Conservation (phyloP, 768 basidiomycete species). For the Tubosaeta sp. region DNA sequence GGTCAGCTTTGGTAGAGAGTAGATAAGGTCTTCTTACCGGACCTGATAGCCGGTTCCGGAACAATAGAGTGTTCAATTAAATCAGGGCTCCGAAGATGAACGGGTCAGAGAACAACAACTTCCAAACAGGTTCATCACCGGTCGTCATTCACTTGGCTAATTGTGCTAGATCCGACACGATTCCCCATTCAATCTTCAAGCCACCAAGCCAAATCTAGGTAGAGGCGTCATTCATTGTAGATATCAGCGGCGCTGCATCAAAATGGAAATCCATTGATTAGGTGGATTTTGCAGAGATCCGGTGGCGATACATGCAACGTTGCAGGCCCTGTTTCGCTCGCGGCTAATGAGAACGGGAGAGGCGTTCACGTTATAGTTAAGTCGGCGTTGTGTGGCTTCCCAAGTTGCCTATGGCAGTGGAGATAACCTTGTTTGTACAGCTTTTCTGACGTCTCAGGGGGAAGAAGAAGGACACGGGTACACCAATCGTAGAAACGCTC, state of each 20-base stretch:
- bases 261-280: constrained; percentile 14
- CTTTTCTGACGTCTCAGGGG: neutral
- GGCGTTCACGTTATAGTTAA: constrained; percentile 23
- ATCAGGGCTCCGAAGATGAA: constrained; percentile 2
- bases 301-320: constrained; percentile 6
- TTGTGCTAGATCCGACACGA: constrained; percentile 2
- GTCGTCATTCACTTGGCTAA: neutral
- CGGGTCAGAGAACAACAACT: neutral
- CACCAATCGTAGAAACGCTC: neutral
- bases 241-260: constrained; percentile 3
- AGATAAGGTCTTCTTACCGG: neutral
- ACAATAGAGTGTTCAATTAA: neutral
- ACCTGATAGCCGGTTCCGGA: neutral
- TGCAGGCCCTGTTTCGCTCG: constrained; percentile 5
- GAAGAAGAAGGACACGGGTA: neutral
- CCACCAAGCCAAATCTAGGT: constrained; percentile 3
- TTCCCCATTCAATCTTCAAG: neutral
- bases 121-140: neutral
- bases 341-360: neutral
- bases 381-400: constrained; percentile 19
- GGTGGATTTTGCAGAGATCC: neutral
- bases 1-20: neutral
- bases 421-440: constrained; percentile 6
- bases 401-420: constrained; percentile 9
- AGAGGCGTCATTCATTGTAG: constrained; percentile 4